phyloP scores from a whole-genome alignment of 1,139 yeast species.

The Candida buenavistaensis region DNA sequence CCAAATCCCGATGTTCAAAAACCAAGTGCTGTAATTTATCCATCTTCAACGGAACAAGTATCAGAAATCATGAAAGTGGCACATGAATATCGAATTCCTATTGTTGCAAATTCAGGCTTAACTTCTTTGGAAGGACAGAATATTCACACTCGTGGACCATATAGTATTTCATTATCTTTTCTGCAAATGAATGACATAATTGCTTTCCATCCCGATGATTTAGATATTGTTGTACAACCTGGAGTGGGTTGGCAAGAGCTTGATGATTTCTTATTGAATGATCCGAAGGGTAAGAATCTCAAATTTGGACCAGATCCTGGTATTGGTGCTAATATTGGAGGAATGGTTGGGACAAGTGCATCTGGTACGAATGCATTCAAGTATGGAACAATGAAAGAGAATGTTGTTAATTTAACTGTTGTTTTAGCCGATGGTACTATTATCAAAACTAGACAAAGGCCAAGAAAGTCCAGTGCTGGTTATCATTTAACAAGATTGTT shows the following conservation, averaged over 20 bases:
- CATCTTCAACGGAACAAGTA: conserved; percentile 64
- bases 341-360: conserved; percentile 49
- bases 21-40: conserved; percentile 64
- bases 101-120: conserved; percentile 77
- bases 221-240: conserved; percentile 47
- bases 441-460: conserved; percentile 45
- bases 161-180: conserved; percentile 39
- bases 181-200: conserved; percentile 34
- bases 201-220: conserved; percentile 41
- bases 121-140: conserved; percentile 83
- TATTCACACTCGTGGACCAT: conserved; percentile 63
- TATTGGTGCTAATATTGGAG: conserved; percentile 47
- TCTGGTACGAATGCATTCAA: conserved; percentile 48
- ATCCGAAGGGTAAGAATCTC: conserved; percentile 35
- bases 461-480: conserved; percentile 49
- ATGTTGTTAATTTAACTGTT: conserved; percentile 45
- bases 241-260: conserved; percentile 53
- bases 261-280: conserved; percentile 33
- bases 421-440: conserved; percentile 51
- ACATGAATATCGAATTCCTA: conserved; percentile 61
- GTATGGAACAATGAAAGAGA: conserved; percentile 52
- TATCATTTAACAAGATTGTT: conserved; percentile 46
- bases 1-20: conserved; percentile 44
- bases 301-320: conserved; percentile 52
- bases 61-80: conserved; percentile 59